Base-by-base conservation (phyloP, 768 basidiomycete species). In the Amanita polypyramis region DNA sequence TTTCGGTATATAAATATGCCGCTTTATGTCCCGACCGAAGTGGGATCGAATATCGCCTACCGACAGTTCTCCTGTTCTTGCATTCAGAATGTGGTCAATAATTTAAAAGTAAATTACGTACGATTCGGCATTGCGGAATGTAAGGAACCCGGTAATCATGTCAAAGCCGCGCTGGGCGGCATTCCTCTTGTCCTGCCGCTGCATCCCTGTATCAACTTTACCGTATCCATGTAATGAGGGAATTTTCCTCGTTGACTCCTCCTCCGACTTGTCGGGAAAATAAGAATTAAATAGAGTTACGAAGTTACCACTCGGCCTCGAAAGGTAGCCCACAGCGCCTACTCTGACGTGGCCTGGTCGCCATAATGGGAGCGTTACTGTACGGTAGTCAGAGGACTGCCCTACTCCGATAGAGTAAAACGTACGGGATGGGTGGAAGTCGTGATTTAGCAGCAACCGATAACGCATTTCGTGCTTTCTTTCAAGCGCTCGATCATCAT, bases 281-380 rank as follows among this genome's bases (percentile, higher is more conserved):
- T 76, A 73, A 3, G 82, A 75, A 59, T 89, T 85, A 64, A 90
- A 80, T 5, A 91, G 65, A n/a, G 80, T 81, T 47, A 87, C 64
- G 55, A 93, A 92, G 47, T 65, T 61, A 1, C 89, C 90, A 20
- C 61, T 60, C 2, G 82, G 76, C 54, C 79, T 87, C 17, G 66
- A 71, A 17, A 89, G 64, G 61, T 83, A 93, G 5, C 90, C 89
- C 1, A 92, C 80, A 2, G 80, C 79, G n/a, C 89, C 90, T 1
- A 89, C 63, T 5, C 68, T 60, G 0, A 91, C 73, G 2, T 59
- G 72, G 0, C 74, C 68, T 2, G 89, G 89, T 3, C 66, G 68
- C 88, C 87, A 93, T 5, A 90, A 66, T 8, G 88, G 82, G 15
- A 82, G 62, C 1, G 70, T 74, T 47, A 87, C 81, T 82, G 32